Conservation (phyloP, 306 rosid species). For the Casuarina glauca region DNA sequence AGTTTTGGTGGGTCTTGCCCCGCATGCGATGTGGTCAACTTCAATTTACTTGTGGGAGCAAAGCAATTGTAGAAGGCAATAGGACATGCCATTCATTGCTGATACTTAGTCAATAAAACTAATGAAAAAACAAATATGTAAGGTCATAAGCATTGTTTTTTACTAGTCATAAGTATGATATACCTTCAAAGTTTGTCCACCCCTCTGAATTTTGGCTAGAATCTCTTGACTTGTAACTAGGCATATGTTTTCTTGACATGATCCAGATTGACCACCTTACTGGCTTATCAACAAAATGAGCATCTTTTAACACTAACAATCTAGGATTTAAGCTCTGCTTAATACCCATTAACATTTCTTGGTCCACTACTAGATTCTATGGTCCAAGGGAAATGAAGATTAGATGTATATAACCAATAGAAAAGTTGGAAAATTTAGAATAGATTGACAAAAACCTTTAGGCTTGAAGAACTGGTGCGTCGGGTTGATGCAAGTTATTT, state of each 20-base stretch:
- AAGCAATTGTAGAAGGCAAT: too few relatives aligned
- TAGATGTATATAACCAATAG: neutral
- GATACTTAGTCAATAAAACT: neutral
- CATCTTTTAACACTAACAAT: neutral
- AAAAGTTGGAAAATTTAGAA: neutral
- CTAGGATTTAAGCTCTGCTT: neutral
- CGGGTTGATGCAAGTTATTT: constrained; percentile 30
- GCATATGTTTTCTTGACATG: neutral
- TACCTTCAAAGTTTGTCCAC: neutral
- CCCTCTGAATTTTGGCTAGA: neutral
- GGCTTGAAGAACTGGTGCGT: constrained; percentile 37
- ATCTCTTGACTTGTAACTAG: neutral
- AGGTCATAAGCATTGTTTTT: too few relatives aligned
- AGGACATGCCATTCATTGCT: neutral
- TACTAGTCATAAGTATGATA: too few relatives aligned
- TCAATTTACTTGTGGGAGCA: too few relatives aligned
- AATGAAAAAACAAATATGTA: neutral
- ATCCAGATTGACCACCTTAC: neutral
- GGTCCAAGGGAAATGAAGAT: neutral
- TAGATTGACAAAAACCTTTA: constrained; percentile 36
- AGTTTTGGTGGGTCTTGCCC: too few relatives aligned
- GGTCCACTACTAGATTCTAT: neutral
- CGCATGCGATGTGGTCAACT: too few relatives aligned
- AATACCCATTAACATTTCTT: neutral
- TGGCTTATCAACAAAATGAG: neutral